Conservation (phyloP, 73 alveolate genomes). For the Stentor roeselii region DNA sequence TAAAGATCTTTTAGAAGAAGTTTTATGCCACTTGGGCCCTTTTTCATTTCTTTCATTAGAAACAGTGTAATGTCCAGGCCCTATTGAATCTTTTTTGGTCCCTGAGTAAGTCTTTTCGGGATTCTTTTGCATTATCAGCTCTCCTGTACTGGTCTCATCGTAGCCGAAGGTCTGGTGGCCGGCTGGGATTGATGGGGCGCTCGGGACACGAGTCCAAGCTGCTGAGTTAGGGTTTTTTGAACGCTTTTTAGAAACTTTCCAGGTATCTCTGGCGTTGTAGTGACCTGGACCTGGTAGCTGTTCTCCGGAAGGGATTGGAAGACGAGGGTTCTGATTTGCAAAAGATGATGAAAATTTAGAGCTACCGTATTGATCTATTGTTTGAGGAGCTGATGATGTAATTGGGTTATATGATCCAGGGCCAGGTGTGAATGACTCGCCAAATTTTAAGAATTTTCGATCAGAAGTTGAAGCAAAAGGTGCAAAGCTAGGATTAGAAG, state of each 20-base stretch:
- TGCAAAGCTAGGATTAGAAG: neutral
- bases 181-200: slow-evolving; percentile 64
- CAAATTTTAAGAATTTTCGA: neutral
- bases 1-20: slow-evolving; percentile 26
- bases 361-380: slow-evolving; percentile 6
- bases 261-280: slow-evolving; percentile 6
- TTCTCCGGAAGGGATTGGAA: slow-evolving; percentile 18
- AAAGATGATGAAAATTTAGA: slow-evolving; percentile 28
- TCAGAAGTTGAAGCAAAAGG: slow-evolving; percentile 31
- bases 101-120: slow-evolving; percentile 55
- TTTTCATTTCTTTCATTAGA: slow-evolving; percentile 6
- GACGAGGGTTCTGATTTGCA: slow-evolving; percentile 39
- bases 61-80: slow-evolving; percentile 71
- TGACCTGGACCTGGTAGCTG: slow-evolving; percentile 45
- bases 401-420: slow-evolving; percentile 42
- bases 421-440: slow-evolving; percentile 35
- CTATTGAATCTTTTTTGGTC: slow-evolving; percentile 44
- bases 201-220: slow-evolving; percentile 29
- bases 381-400: neutral
- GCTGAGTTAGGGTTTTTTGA: neutral
- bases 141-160: slow-evolving; percentile 54
- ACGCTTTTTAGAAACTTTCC: neutral
- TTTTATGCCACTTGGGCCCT: slow-evolving; percentile 52
- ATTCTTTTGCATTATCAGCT: slow-evolving; percentile 49
- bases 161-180: slow-evolving; percentile 69